These are phyloP conservation scores for Rhodotorula sp. DNA, from an alignment of 1,284 basidiomycete species.

Conservation along the genomic window DNA sequence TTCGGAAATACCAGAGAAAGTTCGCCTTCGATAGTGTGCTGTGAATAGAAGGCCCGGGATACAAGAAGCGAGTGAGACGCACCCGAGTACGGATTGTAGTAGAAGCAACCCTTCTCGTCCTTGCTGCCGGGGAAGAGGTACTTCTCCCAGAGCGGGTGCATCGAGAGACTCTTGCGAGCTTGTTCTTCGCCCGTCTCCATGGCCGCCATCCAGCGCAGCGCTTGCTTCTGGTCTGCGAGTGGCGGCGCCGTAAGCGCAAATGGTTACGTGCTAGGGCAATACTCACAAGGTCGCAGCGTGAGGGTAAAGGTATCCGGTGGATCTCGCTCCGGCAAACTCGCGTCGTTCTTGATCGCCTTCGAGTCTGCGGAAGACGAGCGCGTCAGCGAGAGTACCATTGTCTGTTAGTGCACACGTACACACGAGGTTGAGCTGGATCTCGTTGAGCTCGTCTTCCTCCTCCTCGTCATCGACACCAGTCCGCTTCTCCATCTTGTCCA, in stretches of 20 bases:
- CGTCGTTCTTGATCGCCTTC: slow-evolving; percentile 81
- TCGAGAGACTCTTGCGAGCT: slow-evolving; percentile 65
- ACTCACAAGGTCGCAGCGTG: slow-evolving; percentile 61
- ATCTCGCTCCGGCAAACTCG: slow-evolving; percentile 72
- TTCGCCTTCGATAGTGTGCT: slow-evolving; percentile 64
- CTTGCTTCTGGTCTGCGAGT: slow-evolving; percentile 79
- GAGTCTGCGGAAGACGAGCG: slow-evolving; percentile 38
- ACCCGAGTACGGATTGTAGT: slow-evolving; percentile 55
- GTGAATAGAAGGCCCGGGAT: neutral
- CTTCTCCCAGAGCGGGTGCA: slow-evolving; percentile 96
- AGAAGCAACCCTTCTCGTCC: slow-evolving; percentile 58
- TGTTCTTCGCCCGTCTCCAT: slow-evolving; percentile 72
- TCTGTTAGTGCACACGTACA: slow-evolving; percentile 7
- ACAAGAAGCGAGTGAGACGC: neutral
- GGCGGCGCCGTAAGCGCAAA: too few species aligned
- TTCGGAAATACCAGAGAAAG: slow-evolving; percentile 81
- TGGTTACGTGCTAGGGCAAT: too few species aligned
- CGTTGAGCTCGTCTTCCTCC: slow-evolving; percentile 39
- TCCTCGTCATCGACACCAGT: slow-evolving; percentile 23
- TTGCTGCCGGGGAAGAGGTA: slow-evolving; percentile 24
- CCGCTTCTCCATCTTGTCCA: slow-evolving; percentile 14
- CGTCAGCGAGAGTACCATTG: neutral
- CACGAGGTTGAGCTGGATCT: slow-evolving; percentile 39
- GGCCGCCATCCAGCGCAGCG: slow-evolving; percentile 91
- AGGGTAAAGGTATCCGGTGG: slow-evolving; percentile 76